Percentiles rank a stretch among this genome's conserved stretches.
phyloP scores from a whole-genome alignment of 106 monocot species.

The Allium fistulosum region DNA sequence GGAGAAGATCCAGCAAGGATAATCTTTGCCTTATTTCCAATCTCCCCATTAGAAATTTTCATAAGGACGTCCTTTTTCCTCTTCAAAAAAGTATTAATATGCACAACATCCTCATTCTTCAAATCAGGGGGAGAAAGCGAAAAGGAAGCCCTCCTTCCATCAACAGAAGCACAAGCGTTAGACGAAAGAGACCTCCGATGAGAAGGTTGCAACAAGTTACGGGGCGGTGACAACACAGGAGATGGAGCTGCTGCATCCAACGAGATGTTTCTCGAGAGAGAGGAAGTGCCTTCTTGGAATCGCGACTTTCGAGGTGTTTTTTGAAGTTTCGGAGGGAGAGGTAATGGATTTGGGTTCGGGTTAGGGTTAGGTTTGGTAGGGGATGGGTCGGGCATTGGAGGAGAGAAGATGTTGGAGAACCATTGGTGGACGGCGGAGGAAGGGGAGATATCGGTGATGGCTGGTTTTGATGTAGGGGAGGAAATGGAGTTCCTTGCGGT shows the following conservation, averaged over 20 bases:
- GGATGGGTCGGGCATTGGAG: not conserved
- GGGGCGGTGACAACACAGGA: conserved; percentile 21
- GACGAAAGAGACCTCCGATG: conserved; percentile 22
- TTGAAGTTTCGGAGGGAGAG: conserved; percentile 6
- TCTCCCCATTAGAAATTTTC: conserved; percentile 20
- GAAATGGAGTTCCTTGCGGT: conserved; percentile 7
- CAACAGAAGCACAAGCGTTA: conserved; percentile 15
- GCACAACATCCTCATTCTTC: conserved; percentile 2
- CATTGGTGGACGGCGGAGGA: conserved; percentile 1
- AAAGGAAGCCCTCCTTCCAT: not conserved
- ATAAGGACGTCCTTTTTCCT: conserved; percentile 15
- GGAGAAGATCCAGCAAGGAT: conserved; percentile 26
- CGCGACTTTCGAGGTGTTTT: conserved; percentile 21
- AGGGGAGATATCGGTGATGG: not conserved
- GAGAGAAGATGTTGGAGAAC: conserved; percentile 3
- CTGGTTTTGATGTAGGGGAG: not conserved
- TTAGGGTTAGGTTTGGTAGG: not conserved
- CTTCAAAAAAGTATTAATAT: conserved; percentile 31
- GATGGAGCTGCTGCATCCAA: not conserved
- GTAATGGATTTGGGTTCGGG: not conserved
- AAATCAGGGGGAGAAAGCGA: not conserved
- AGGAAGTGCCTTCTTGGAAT: not conserved
- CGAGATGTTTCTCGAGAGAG: not conserved
- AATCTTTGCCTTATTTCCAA: conserved; percentile 20
- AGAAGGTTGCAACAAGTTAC: conserved; percentile 19